Evolutionary conservation across 768 basidiomycete species (phyloP), one percentile per base, ranked within the genome.

Genomic region (Xerocomus spinulosus): DNA sequence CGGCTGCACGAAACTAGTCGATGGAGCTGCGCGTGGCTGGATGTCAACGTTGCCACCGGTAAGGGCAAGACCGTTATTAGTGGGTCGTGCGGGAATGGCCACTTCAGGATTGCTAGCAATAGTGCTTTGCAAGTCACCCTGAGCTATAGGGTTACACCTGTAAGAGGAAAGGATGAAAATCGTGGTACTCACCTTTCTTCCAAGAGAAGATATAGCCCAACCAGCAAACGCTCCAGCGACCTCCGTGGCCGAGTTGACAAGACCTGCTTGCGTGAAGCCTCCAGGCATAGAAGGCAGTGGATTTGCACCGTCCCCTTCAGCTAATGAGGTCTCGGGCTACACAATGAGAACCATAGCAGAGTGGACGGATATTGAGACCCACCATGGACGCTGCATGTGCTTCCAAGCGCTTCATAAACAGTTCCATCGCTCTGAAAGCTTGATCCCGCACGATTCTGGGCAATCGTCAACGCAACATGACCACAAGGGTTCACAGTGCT

Each of bases 201-300:
- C 83, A 0, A 97, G 59, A 0, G 88, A 92, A 4, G 92, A 87
- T 35, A 97, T 91, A 2, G 95, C 95, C 95, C 95, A 98, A 6
- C 93, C 92, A 13, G 95, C 94, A 3, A 99, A 71, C 15, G 85
- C 87, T 8, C 89, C 86, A 15, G 94, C 95, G 3, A 93, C 94
- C 0, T 92, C 93, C 0, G 92, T 84, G 0, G 95, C 92, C 4
- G 83, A 83, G 55, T 84, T 92, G 14, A 90, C 90, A 2, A 96
- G 68, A 10, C 75, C 57, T 38, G 54, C 51, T 48, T 61, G 53
- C 38, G 53, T 59, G 33, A 65, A 57, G 7, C 58, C 58, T n/a
- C 63, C 59, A 26, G 69, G 52, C 46, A 70, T 44, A 57, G 70
- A 18, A 52, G 53, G 15, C 4, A 51, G 59, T 59, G 25, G 12